Evolutionary conservation across 1,284 basidiomycete genomes (phyloP).

Genomic region (Bjerkandera adusta): DNA sequence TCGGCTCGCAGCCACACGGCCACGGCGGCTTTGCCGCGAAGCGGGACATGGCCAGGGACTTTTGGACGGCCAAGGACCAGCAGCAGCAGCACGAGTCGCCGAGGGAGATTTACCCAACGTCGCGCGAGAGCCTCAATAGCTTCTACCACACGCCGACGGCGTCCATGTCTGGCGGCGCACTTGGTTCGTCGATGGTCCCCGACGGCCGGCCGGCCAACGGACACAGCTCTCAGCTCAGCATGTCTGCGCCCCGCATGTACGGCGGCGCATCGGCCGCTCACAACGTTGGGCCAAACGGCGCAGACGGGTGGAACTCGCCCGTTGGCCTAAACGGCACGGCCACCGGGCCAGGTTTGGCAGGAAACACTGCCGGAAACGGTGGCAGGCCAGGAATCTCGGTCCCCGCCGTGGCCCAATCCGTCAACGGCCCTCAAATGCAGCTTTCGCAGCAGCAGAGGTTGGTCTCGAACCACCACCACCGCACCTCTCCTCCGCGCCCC

Average conservation of each 20-base stretch:
- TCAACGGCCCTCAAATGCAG: conserved; percentile 14
- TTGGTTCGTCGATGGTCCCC: conserved; percentile 7
- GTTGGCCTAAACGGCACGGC: conserved; percentile 6
- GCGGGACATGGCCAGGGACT: conserved; percentile 18
- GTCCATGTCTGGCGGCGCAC: conserved; percentile 7
- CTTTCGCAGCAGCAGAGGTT: conserved; percentile 22
- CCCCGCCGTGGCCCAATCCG: conserved; percentile 15
- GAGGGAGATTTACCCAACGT: neutral
- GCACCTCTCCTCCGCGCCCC: conserved; percentile 27
- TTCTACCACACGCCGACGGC: conserved; percentile 16
- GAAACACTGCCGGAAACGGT: neutral
- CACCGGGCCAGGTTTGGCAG: conserved; percentile 2
- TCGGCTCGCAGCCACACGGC: conserved; percentile 5
- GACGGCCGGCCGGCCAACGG: conserved; percentile 6
- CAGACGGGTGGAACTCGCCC: conserved; percentile 10
- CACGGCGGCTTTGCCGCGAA: conserved; percentile 13
- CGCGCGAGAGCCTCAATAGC: conserved; percentile 3
- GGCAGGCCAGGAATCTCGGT: conserved; percentile 14
- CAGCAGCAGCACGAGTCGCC: neutral
- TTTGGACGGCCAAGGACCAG: conserved; percentile 8
- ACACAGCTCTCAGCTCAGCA: neutral
- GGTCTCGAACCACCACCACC: conserved; percentile 28
- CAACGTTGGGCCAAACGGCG: neutral
- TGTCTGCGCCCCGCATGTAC: conserved; percentile 12
- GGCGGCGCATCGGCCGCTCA: neutral